Base-by-base conservation (phyloP, 352 stramenopile species). In the Pythium monospermum region DNA sequence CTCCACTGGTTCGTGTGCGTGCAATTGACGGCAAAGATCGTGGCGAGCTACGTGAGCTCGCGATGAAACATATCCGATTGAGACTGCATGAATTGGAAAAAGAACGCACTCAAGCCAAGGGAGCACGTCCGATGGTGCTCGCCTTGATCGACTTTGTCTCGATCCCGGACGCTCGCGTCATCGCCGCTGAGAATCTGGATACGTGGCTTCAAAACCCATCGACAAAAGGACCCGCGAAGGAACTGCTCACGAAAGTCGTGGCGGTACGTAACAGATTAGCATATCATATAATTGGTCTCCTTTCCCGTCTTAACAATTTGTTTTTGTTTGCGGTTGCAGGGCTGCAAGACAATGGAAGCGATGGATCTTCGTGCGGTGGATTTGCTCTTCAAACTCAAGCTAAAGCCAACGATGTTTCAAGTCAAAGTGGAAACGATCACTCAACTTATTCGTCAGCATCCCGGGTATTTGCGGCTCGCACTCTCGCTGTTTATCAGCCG, bases 391-490 rank as follows among this genome's bases (percentile, higher is more conserved):
- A 94, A 91, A 47, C 61, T 94, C 46, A 91, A 91, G 55, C 68
- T 91, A 11, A 94, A 94, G 64, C 87, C 83, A 6, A 90, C 81
- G 7, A 91, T 91, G 77, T 92, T 94, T 28, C 83, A 94, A 46
- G 62, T 91, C 5, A 91, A 92, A 49, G 79, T 91, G 21, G 83
- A 94, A 62, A 82, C 77, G 0, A 79, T 94, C 30, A 87, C 79
- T 6, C 76, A 88, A 53, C 66, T 94, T 12, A 81, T 94, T 7
- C 71, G 74, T 13, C 82, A 89, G 26, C 64, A 90, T 18, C 64
- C 67, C 19, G 54, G 73, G 22, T 94, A 92, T 50, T 59, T 94
- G 28, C 81, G 73, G 16, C 70, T 75, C 19, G 83, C 81, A 5
- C 48, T 94, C 4, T 66, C 70, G 10, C 72, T 92, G 25, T 83